phyloP scores from a whole-genome alignment of 345 rosid species.

The Xanthoceras sorbifolium region DNA sequence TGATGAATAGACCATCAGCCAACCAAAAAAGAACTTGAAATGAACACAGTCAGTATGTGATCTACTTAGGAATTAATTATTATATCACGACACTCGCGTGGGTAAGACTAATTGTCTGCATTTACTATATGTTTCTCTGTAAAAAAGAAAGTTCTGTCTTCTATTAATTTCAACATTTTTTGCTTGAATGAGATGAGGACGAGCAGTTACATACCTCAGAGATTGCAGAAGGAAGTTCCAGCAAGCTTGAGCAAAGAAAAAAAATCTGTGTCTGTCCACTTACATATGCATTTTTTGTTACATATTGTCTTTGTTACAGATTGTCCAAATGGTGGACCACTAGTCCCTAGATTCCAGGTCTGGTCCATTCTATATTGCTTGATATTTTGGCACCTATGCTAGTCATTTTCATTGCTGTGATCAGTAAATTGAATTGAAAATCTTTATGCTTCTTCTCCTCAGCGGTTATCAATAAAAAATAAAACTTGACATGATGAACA shows the following conservation, averaged over 20 bases:
- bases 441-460: no score
- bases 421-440: no score
- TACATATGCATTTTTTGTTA: neutral
- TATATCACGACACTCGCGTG: neutral
- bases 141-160: no score
- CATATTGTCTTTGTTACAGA: neutral
- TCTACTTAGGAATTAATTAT: neutral
- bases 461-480: no score
- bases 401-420: no score
- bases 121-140: no score
- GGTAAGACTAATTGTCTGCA: neutral
- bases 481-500: no score
- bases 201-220: neutral
- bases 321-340: neutral
- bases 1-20: no score
- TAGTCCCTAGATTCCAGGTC: neutral
- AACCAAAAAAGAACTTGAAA: neutral
- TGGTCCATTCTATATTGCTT: neutral
- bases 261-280: neutral
- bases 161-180: neutral
- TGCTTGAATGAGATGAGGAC: neutral
- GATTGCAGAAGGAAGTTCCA: neutral
- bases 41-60: neutral
- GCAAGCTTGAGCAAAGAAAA: neutral
- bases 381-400: neutral